Evolutionary conservation across 2,329 filamentous ascomycete species (phyloP).

Genomic region (Apiospora hydei): DNA sequence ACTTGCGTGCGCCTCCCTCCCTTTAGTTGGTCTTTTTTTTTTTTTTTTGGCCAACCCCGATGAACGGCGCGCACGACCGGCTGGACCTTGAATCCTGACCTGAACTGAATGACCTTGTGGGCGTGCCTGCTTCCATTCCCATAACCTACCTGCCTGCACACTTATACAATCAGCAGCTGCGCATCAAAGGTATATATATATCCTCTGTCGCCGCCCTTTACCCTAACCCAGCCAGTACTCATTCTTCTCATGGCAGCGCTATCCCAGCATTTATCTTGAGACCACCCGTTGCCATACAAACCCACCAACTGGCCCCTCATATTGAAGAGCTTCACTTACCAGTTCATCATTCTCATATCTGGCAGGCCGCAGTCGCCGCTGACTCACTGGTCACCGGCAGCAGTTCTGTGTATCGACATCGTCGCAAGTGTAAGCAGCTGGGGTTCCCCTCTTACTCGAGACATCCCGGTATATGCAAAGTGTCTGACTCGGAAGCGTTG

Average conservation of each 20-base stretch:
- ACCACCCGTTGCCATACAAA: neutral
- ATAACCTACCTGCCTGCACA: neutral
- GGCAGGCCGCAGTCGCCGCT: neutral
- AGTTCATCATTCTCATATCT: neutral
- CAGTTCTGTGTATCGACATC: neutral
- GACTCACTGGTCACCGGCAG: neutral
- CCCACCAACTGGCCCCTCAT: neutral
- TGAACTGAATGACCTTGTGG: neutral
- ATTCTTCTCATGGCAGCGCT: neutral
- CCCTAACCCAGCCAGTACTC: neutral
- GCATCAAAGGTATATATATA: neutral
- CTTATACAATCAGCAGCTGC: neutral
- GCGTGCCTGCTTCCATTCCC: neutral
- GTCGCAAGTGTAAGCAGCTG: slow-evolving; percentile 2
- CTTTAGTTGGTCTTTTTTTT: neutral
- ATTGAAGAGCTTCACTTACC: neutral
- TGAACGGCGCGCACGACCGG: neutral
- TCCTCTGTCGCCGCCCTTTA: neutral
- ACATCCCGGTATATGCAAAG: slow-evolving; percentile 5
- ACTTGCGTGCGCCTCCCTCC: neutral
- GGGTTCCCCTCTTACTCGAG: neutral
- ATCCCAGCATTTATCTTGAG: neutral
- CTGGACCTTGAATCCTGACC: neutral
- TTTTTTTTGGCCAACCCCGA: neutral
- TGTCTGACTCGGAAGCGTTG: slow-evolving; percentile 9